Conservation (phyloP, 1,284 basidiomycete genomes). For the Heterobasidion irregulare region DNA sequence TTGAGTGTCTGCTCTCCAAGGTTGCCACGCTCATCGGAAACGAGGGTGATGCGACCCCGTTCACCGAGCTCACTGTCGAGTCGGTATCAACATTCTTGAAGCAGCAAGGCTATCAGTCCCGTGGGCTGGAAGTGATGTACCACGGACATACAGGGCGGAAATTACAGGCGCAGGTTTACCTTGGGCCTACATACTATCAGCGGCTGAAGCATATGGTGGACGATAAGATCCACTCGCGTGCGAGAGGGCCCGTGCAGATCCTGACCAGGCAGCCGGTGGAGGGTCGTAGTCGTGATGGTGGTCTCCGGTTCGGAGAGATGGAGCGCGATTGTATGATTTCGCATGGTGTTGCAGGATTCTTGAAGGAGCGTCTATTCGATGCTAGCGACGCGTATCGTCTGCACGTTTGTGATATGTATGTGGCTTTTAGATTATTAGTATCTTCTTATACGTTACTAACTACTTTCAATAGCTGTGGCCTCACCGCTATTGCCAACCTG, state of each 20-base stretch:
- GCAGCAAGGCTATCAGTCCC: conserved; percentile 87
- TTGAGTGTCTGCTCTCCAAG: conserved; percentile 96
- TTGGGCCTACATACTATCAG: conserved; percentile 99
- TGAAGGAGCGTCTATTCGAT: conserved; percentile 92
- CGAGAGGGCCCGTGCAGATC: conserved; percentile 96
- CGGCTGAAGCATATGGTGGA: conserved; percentile 99
- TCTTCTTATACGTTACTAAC: conserved; percentile 4
- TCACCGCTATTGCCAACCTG: conserved; percentile 92
- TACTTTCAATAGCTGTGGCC: conserved; percentile 60
- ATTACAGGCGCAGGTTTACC: conserved; percentile 95
- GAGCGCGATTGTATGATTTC: conserved; percentile 99
- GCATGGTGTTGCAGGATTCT: conserved; percentile 96
- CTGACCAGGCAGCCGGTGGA: conserved; percentile 98
- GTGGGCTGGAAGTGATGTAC: conserved; percentile 97
- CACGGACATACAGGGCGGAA: conserved; percentile 98
- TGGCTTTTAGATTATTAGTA: not conserved
- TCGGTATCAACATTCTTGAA: conserved; percentile 81
- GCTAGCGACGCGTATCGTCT: conserved; percentile 93
- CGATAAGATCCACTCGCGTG: conserved; percentile 98
- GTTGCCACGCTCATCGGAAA: conserved; percentile 94
- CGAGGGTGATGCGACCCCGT: conserved; percentile 97
- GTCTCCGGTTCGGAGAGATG: conserved; percentile 99
- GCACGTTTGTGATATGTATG: conserved; percentile 94
- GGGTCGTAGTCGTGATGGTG: conserved; percentile 97
- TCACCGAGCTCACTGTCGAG: conserved; percentile 97